A percentile compares a stretch with the other conserved stretches of the same genome.
Evolutionary conservation across 108 stramenopile species (phyloP).

Genomic region (Thalassiosira profunda): DNA sequence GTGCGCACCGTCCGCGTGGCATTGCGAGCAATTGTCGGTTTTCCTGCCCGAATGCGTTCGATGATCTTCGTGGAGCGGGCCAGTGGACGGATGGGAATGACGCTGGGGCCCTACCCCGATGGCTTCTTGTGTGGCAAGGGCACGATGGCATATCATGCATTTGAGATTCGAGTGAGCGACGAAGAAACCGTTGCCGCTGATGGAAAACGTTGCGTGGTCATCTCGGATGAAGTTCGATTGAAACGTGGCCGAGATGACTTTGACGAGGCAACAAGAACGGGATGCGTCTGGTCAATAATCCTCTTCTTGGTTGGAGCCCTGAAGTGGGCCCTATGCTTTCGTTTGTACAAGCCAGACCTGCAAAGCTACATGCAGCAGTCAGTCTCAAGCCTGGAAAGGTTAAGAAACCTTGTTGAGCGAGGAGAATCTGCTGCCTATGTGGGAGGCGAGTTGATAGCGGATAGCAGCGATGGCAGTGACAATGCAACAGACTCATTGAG

Average conservation of each 20-base stretch:
- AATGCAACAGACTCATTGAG: too few species aligned
- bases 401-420: constrained; percentile 58
- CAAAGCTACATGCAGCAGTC: constrained; percentile 70
- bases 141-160: constrained; percentile 62
- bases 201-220: constrained; percentile 29
- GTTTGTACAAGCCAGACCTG: constrained; percentile 48
- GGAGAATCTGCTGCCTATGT: constrained; percentile 19
- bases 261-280: constrained; percentile 14
- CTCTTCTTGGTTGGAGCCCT: constrained; percentile 25
- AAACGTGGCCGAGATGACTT: constrained; percentile 39
- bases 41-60: constrained; percentile 47
- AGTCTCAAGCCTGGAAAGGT: constrained; percentile 60
- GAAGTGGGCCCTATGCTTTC: constrained; percentile 22
- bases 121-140: constrained; percentile 32
- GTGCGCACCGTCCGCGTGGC: constrained; percentile 19
- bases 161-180: constrained; percentile 34
- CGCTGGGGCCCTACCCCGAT: constrained; percentile 60
- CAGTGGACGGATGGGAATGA: constrained; percentile 64
- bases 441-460: constrained; percentile 25
- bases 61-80: constrained; percentile 76
- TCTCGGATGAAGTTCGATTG: constrained; percentile 63
- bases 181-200: constrained; percentile 2
- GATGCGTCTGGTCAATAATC: constrained; percentile 40
- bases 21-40: constrained; percentile 38
- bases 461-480: too few species aligned